These are phyloP conservation scores for Cutaneotrichosporon sp. DNA, from an alignment of 1,284 basidiomycete genomes.

Conservation along the genomic window DNA sequence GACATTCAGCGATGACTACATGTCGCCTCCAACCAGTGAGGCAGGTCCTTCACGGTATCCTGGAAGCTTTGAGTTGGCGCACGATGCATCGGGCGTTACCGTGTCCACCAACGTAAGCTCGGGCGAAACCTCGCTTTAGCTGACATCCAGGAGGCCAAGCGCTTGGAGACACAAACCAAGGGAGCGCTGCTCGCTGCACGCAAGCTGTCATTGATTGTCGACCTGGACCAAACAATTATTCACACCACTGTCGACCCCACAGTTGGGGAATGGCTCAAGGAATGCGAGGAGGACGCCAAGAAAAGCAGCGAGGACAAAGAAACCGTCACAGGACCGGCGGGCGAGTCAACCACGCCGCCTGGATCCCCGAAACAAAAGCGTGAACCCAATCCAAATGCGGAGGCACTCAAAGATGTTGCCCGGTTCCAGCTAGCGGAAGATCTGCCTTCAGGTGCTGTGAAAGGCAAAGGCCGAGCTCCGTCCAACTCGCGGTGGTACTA, in stretches of 20 bases:
- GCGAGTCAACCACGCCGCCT: constrained; percentile 17
- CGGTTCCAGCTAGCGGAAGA: constrained; percentile 81
- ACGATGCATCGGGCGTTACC: constrained; percentile 47
- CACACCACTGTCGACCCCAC: constrained; percentile 98
- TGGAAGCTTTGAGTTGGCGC: constrained; percentile 44
- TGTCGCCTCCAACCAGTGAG: constrained; percentile 68
- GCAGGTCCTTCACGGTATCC: constrained; percentile 33
- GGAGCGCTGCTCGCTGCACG: constrained; percentile 66
- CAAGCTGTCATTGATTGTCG: constrained; percentile 90
- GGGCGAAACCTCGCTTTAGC: background rate
- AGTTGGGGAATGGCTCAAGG: constrained; percentile 91
- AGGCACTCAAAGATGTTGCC: constrained; percentile 66
- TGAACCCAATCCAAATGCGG: constrained; percentile 42
- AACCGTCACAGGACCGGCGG: constrained; percentile 43
- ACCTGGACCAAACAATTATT: constrained; percentile 97
- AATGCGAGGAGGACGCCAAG: constrained; percentile 54
- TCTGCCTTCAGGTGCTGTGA: constrained; percentile 52
- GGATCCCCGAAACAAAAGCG: constrained; percentile 16
- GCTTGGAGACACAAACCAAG: constrained; percentile 77
- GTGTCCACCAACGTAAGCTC: constrained; percentile 45
- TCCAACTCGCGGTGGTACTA: constrained; percentile 70
- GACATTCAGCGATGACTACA: constrained; percentile 67
- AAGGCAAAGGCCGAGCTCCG: constrained; percentile 44
- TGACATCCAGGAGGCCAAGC: constrained; percentile 67
- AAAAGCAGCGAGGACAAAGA: constrained; percentile 54